Evolutionary conservation across 352 stramenopile species (phyloP).

Genomic region (Phytophthora pistaciae): DNA sequence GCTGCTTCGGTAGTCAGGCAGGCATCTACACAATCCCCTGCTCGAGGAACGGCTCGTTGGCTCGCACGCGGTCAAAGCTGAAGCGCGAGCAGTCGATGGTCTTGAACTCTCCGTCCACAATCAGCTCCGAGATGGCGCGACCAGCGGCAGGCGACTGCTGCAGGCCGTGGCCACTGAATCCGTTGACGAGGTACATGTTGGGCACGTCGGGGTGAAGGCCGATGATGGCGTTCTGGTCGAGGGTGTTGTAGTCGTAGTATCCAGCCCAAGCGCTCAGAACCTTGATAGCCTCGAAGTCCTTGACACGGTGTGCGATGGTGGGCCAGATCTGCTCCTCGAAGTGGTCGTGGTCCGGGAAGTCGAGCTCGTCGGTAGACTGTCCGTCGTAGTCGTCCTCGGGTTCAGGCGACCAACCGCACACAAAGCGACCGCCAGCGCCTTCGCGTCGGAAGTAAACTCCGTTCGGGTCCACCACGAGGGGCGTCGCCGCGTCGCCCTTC

Average conservation of each 20-base stretch:
- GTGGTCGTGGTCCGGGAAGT: slow-evolving; percentile 70
- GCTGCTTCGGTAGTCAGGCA: not conserved
- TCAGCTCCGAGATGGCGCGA: slow-evolving; percentile 79
- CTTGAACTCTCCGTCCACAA: slow-evolving; percentile 73
- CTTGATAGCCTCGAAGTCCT: slow-evolving; percentile 85
- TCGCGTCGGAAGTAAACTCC: slow-evolving; percentile 88
- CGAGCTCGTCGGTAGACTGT: slow-evolving; percentile 67
- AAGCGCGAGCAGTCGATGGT: slow-evolving; percentile 83
- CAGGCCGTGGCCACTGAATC: slow-evolving; percentile 85
- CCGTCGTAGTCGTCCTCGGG: slow-evolving; percentile 71
- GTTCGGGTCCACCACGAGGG: slow-evolving; percentile 77
- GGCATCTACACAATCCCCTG: slow-evolving; percentile 73
- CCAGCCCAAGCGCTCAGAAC: slow-evolving; percentile 80
- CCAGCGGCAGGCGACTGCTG: slow-evolving; percentile 84
- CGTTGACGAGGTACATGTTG: slow-evolving; percentile 88
- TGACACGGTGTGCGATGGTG: slow-evolving; percentile 78
- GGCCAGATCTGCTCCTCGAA: slow-evolving; percentile 88
- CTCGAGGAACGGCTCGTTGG: slow-evolving; percentile 79
- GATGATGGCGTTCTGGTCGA: slow-evolving; percentile 91
- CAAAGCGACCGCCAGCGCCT: slow-evolving; percentile 71
- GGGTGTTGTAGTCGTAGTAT: slow-evolving; percentile 91
- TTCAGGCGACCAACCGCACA: slow-evolving; percentile 75
- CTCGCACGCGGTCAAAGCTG: slow-evolving; percentile 71
- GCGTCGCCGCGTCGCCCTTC: slow-evolving; percentile 70
- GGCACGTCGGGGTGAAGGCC: slow-evolving; percentile 77